These are phyloP conservation scores for Coniochaeta prunicola DNA, from an alignment of 2,329 filamentous ascomycete genomes.

Conservation along the genomic window DNA sequence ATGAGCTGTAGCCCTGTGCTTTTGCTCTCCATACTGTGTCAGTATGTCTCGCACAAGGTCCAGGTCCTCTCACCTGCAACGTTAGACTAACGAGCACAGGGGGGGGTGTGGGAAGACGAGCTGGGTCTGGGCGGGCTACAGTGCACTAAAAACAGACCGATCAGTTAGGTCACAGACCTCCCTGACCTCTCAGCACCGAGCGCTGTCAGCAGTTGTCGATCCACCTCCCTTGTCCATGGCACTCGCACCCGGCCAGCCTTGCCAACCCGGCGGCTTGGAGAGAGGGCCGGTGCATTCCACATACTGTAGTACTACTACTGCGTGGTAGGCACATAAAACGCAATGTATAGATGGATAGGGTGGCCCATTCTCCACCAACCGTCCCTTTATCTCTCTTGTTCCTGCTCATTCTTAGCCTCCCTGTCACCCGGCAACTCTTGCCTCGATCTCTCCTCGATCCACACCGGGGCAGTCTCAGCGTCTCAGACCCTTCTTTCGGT, in stretches of 20 bases:
- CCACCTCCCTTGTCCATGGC: neutral
- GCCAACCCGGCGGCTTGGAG: neutral
- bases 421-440: conserved; percentile 1
- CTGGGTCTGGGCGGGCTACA: neutral
- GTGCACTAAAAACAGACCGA: neutral
- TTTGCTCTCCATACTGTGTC: neutral
- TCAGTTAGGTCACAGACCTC: no score
- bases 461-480: neutral
- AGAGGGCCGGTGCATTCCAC: neutral
- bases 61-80: neutral
- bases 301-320: no score
- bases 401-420: neutral
- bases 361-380: neutral
- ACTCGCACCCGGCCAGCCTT: neutral
- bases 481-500: neutral
- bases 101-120: neutral
- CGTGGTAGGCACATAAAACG: neutral
- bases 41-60: neutral
- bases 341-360: neutral
- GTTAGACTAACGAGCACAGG: neutral
- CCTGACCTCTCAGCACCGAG: neutral
- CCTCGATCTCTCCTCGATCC: neutral
- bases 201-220: neutral
- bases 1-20: neutral
- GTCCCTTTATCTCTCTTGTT: neutral